Base-by-base conservation (phyloP, 2,329 filamentous ascomycete genomes). In the Colletotrichum scovillei region DNA sequence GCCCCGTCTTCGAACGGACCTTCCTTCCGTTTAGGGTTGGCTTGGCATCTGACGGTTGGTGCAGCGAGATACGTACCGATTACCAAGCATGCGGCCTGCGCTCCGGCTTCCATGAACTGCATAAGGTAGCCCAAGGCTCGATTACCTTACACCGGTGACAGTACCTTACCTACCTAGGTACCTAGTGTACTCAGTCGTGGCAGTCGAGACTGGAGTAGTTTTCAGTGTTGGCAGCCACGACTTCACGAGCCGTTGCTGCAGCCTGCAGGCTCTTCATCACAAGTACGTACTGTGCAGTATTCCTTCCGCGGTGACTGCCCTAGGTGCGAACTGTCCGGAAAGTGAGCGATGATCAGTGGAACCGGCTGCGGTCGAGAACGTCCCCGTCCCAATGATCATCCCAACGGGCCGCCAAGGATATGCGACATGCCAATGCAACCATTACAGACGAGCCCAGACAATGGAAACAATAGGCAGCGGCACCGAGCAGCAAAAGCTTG, bases 311-410 rank as follows among this genome's bases (percentile, higher is more conserved):
- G 52, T 55, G 60, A 56, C 38, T 55, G 32, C 32, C 32, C 28
- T 46, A 63, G 58, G 35, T 63, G 38, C 38, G 38, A 49, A 19
- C 59, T 42, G 66, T 19, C 53, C 42, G 60, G 59, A 64, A 60
- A 73, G 66, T 57, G 60, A 26, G 35, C 32, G 60, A 73, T 65
- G 60, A 62, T 70, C 70, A 52, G 70, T 60, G 70, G 70, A 16
- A 26, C 66, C 42, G 59, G 60, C 35, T 68, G 52, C 35, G 66
- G 66, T 65, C 70, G 68, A 57, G 70, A 69, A 62, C 66, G 32
- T 55, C 53, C 59, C 70, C 70, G 70, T 73, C 28, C 57, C 55
- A 64, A 64, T 64, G 64, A 68, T 58, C 57, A 72, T 58, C 69
- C 26, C 42, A 53, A 68, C 69, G 64, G 68, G 64, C 69, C 69